Conservation (phyloP, 2,329 filamentous ascomycete genomes). For the Uncinocarpus reesii region DNA sequence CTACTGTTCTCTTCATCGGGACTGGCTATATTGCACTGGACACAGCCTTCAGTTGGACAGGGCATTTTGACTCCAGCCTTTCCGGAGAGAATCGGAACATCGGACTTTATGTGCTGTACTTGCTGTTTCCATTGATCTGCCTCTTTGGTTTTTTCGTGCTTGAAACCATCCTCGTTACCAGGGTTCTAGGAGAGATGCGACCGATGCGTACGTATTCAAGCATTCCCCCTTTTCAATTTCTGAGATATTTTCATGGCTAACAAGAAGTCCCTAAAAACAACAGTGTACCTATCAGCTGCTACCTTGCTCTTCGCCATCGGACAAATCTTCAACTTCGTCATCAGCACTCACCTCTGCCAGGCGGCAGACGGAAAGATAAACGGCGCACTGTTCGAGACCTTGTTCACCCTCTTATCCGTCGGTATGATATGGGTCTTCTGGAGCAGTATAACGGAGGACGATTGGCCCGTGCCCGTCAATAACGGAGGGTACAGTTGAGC, state of each 20-base stretch:
- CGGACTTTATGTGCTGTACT: conserved; percentile 87
- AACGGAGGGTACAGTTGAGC: conserved; percentile 25
- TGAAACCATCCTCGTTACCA: conserved; percentile 71
- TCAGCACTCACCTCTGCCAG: conserved; percentile 82
- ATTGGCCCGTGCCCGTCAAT: conserved; percentile 61
- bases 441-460: conserved; percentile 98
- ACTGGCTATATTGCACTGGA: conserved; percentile 94
- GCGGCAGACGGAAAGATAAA: conserved; percentile 80
- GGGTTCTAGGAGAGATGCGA: conserved; percentile 73
- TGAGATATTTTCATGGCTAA: not conserved
- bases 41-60: conserved; percentile 77
- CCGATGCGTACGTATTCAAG: conserved; percentile 60
- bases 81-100: conserved; percentile 57
- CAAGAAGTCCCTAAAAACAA: not conserved
- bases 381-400: conserved; percentile 79
- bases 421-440: conserved; percentile 87
- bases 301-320: conserved; percentile 77
- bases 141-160: conserved; percentile 78
- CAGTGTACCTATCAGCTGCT: conserved; percentile 64
- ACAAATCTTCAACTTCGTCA: conserved; percentile 91
- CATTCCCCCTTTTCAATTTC: not conserved
- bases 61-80: conserved; percentile 57
- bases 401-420: conserved; percentile 81
- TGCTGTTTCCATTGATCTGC: conserved; percentile 78
- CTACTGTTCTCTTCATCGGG: conserved; percentile 65